phyloP scores from a whole-genome alignment of 2,329 filamentous ascomycete genomes.

The Talaromyces verruculosus region DNA sequence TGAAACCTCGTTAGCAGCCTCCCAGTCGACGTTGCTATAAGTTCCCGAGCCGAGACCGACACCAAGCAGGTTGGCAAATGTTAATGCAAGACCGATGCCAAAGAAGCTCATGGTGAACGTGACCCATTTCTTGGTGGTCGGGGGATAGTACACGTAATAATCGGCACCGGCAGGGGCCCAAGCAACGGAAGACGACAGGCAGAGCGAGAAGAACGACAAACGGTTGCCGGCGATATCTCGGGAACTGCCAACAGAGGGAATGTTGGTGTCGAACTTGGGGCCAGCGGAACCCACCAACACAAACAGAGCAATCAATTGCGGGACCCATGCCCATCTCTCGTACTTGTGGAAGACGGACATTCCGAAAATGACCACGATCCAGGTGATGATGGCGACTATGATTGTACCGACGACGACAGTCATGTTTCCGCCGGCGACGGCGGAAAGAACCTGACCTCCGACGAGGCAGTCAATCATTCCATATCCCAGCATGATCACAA shows the following conservation, averaged over 20 bases:
- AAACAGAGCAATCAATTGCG: conserved; percentile 43
- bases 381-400: conserved; percentile 38
- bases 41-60: conserved; percentile 44
- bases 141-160: conserved; percentile 48
- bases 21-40: conserved; percentile 21
- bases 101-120: conserved; percentile 42
- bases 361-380: conserved; percentile 41
- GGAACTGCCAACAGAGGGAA: conserved; percentile 30
- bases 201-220: conserved; percentile 39
- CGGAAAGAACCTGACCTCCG: conserved; percentile 47
- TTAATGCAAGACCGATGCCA: conserved; percentile 36
- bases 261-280: conserved; percentile 37
- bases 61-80: conserved; percentile 41
- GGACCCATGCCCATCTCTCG: conserved; percentile 46
- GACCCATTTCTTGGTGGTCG: conserved; percentile 36
- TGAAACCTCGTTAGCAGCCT: conserved; percentile 42
- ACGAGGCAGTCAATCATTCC: conserved; percentile 46
- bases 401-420: conserved; percentile 43
- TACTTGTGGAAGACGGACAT: conserved; percentile 47
- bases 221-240: conserved; percentile 38
- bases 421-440: conserved; percentile 40
- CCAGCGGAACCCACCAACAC: conserved; percentile 44
- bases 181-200: conserved; percentile 37
- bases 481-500: conserved; percentile 46
- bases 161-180: conserved; percentile 42